Conservation (phyloP, 1,284 basidiomycete genomes). For the Grifola frondosa region DNA sequence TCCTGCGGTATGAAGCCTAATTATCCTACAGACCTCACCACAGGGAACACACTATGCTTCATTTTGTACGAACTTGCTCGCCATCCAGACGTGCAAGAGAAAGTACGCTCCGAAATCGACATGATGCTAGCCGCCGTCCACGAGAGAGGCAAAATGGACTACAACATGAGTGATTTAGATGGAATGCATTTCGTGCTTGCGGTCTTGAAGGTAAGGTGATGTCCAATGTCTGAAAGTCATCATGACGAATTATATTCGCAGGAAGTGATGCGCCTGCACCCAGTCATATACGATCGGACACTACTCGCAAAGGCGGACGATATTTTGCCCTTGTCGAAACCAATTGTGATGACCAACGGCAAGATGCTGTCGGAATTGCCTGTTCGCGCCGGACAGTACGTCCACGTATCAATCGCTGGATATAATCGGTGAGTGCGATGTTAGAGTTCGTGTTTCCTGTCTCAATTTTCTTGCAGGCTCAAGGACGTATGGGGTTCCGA, state of each 20-base stretch:
- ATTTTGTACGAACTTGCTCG: conserved; percentile 42
- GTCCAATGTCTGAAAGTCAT: too few relatives aligned
- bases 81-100: conserved; percentile 39
- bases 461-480: too few relatives aligned
- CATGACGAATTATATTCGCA: too few relatives aligned
- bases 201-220: conserved; percentile 52
- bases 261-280: conserved; percentile 34
- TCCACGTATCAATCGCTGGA: conserved; percentile 35
- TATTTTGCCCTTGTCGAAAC: conserved; percentile 32
- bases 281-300: conserved; percentile 25
- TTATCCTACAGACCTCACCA: too few relatives aligned
- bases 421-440: conserved; percentile 39
- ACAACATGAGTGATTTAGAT: conserved; percentile 47
- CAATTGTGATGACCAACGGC: conserved; percentile 28
- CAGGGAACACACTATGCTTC: conserved; percentile 42
- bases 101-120: conserved; percentile 42
- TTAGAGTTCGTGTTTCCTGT: too few relatives aligned
- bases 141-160: conserved; percentile 39
- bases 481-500: too few relatives aligned
- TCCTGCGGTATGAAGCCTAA: too few relatives aligned
- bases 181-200: conserved; percentile 52
- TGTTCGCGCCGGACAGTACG: conserved; percentile 34
- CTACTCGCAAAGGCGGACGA: conserved; percentile 30
- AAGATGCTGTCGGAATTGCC: conserved; percentile 33
- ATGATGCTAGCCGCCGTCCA: conserved; percentile 33